Conservation (phyloP, 129 eudicot species). For the Escallonia rubra region DNA sequence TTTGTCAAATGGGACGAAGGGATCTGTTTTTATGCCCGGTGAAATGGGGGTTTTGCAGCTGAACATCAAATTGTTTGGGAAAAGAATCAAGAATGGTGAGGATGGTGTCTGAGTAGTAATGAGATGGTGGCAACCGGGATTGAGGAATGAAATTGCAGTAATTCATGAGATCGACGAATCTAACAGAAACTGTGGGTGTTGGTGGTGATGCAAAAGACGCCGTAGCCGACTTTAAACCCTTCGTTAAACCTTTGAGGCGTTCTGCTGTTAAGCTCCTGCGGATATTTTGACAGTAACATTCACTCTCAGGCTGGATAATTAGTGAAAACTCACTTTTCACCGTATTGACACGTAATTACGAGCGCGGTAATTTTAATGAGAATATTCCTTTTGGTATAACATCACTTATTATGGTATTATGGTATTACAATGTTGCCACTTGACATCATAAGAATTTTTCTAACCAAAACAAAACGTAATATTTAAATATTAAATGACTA, state of each 20-base stretch:
- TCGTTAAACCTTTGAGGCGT: constrained; percentile 43
- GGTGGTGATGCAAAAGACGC: background rate
- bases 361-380: background rate
- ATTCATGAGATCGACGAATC: background rate
- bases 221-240: constrained; percentile 38
- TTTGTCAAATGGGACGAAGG: background rate
- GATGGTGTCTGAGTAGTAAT: background rate
- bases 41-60: constrained; percentile 27
- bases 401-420: no score
- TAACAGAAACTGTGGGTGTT: background rate
- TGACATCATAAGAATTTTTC: no score
- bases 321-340: no score
- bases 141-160: background rate
- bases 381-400: no score
- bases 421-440: no score
- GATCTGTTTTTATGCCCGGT: constrained; percentile 9
- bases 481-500: no score
- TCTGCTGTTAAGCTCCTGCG: no score
- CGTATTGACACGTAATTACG: no score
- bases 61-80: constrained; percentile 42
- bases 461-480: no score
- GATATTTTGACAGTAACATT: no score
- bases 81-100: background rate
- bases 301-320: no score
- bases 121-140: background rate